Evolutionary conservation across 352 stramenopile genomes (phyloP).

Genomic region (Phytophthora pluvialis): DNA sequence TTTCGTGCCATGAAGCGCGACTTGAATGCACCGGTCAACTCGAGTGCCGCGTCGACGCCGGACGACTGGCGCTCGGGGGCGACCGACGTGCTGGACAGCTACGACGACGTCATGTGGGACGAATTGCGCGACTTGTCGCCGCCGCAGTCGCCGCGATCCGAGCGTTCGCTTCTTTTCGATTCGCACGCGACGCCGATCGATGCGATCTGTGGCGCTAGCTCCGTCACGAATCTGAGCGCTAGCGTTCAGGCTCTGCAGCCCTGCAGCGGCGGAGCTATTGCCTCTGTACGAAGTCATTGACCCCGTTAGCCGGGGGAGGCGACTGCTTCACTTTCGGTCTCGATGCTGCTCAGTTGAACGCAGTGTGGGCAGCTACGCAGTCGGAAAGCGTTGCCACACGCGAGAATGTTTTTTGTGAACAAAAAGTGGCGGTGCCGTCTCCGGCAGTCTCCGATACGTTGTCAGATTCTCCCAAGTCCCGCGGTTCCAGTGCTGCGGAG

Average conservation of each 20-base stretch:
- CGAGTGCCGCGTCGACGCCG: no score
- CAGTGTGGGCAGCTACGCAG: conserved; percentile 11
- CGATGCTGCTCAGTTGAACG: neutral
- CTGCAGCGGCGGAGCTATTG: neutral
- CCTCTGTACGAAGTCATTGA: neutral
- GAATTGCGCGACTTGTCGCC: no score
- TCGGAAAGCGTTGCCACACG: no score
- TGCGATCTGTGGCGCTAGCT: conserved; percentile 2
- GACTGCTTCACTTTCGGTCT: neutral
- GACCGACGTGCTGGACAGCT: conserved; percentile 9
- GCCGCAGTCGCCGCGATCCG: neutral
- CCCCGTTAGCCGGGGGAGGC: neutral
- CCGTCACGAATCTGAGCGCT: neutral
- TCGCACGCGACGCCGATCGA: no score
- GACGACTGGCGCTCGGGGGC: no score
- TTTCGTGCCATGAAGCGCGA: no score
- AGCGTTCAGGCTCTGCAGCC: conserved; percentile 3
- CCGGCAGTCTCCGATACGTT: neutral
- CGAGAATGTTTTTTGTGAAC: neutral
- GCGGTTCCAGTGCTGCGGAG: conserved; percentile 22
- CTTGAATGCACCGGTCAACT: no score
- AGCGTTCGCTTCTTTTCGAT: no score
- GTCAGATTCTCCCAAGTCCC: conserved; percentile 14
- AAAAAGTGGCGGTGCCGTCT: neutral
- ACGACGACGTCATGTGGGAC: conserved; percentile 34